A percentile compares a stretch with the other conserved stretches of the same genome.
Conservation (phyloP, 2,329 filamentous ascomycete genomes). For the Diplodia seriata region DNA sequence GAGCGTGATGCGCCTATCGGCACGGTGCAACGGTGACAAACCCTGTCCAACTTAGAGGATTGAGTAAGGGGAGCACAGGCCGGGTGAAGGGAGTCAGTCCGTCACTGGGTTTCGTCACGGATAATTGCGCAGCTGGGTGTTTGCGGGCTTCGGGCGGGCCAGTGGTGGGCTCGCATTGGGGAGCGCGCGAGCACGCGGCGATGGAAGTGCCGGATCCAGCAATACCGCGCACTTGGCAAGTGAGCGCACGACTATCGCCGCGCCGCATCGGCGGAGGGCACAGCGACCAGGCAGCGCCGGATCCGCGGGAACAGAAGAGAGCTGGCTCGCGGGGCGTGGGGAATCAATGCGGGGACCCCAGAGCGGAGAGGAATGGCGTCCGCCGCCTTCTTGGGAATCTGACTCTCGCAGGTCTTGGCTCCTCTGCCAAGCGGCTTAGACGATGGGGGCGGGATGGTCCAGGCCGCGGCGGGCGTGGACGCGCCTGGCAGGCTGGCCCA, state of each 20-base stretch:
- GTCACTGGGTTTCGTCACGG: conserved; percentile 17
- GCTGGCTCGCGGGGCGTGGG: background rate
- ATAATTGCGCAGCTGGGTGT: conserved; percentile 1
- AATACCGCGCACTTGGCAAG: conserved; percentile 14
- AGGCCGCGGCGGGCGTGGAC: conserved; percentile 13
- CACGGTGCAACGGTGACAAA: conserved; percentile 23
- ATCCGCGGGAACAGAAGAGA: conserved; percentile 7
- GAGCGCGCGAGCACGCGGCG: conserved; percentile 24
- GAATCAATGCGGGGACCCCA: conserved; percentile 28
- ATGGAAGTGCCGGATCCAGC: conserved; percentile 4
- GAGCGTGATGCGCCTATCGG: conserved; percentile 24
- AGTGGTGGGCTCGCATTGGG: background rate
- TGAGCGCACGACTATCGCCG: conserved; percentile 8
- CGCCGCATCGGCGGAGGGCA: conserved; percentile 20
- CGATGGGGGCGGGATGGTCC: conserved; percentile 23
- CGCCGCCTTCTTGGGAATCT: conserved; percentile 17
- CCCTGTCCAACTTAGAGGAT: conserved; percentile 23
- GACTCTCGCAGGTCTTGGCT: conserved; percentile 27
- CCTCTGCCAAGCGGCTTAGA: conserved; percentile 1
- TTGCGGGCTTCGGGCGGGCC: conserved; percentile 14
- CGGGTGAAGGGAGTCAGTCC: conserved; percentile 21
- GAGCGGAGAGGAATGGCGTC: conserved; percentile 29
- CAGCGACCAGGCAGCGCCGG: background rate
- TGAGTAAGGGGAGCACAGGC: conserved; percentile 27
- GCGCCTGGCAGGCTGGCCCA: background rate